These are phyloP conservation scores for Lichtheimia ramosa DNA, from an alignment of 371 early-diverging fungal species.

Conservation along the genomic window DNA sequence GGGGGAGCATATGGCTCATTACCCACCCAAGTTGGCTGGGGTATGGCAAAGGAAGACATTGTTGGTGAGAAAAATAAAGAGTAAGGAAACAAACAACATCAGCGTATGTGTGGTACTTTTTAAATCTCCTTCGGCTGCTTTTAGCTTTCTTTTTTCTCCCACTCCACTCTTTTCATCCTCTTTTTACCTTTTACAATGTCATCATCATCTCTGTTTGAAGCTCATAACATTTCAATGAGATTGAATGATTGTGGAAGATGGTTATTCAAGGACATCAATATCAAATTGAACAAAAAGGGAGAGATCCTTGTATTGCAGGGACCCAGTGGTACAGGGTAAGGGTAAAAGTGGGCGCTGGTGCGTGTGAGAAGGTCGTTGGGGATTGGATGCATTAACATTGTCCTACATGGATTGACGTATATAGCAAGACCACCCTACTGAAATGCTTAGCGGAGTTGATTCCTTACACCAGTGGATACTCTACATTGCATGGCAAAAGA, in stretches of 20 bases:
- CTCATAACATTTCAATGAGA: conserved; percentile 35
- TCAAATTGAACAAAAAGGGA: conserved; percentile 51
- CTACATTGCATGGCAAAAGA: conserved; percentile 59
- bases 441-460: conserved; percentile 81
- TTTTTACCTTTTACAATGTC: conserved; percentile 9
- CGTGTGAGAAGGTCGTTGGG: too few species aligned
- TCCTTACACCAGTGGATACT: conserved; percentile 61
- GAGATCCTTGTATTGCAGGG: conserved; percentile 68
- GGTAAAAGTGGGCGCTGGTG: background rate
- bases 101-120: too few species aligned
- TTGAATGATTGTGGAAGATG: conserved; percentile 41
- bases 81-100: too few species aligned
- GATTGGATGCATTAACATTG: background rate
- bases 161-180: background rate
- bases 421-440: conserved; percentile 82
- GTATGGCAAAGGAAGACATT: too few species aligned
- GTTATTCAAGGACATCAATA: conserved; percentile 64
- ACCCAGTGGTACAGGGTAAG: conserved; percentile 75
- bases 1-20: too few species aligned
- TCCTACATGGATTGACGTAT: too few species aligned
- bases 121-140: background rate
- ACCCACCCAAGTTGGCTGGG: too few species aligned
- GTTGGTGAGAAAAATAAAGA: too few species aligned
- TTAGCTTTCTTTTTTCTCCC: background rate
- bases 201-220: conserved; percentile 24